phyloP scores from a whole-genome alignment of 441 rosid genomes.

The Arabidopsis hybrid region DNA sequence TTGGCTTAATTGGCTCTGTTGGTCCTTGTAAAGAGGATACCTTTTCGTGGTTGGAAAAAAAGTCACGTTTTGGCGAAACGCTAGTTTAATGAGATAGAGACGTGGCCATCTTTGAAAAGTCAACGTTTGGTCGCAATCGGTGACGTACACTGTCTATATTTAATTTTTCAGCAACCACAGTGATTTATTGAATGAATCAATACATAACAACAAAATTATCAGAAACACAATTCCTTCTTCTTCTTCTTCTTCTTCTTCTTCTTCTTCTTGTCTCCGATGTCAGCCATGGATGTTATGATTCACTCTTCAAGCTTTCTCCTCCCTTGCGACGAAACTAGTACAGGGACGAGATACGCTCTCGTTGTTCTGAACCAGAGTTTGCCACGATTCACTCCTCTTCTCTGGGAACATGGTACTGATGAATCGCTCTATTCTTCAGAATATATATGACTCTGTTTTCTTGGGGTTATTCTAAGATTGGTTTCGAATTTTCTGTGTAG shows the following conservation, averaged over 20 bases:
- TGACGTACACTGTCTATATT: neutral
- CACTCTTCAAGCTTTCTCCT: constrained; percentile 86
- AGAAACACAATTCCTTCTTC: neutral
- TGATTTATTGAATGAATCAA: no score
- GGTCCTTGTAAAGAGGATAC: neutral
- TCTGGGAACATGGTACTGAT: constrained; percentile 81
- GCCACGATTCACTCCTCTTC: constrained; percentile 80
- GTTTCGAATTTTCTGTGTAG: constrained; percentile 46
- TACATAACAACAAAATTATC: no score
- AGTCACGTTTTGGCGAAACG: no score
- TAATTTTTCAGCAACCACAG: no score
- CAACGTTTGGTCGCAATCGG: neutral
- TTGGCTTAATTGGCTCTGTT: no score
- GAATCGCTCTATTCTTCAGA: no score
- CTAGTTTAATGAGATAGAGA: neutral
- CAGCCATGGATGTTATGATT: constrained; percentile 66
- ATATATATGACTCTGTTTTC: neutral
- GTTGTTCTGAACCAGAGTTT: constrained; percentile 78
- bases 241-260: neutral
- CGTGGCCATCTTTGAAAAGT: neutral
- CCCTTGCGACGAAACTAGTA: constrained; percentile 43
- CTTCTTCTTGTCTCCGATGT: neutral
- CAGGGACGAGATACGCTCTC: constrained; percentile 55
- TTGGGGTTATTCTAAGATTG: neutral
- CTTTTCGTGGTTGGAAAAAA: neutral